These are phyloP conservation scores for Goffeauzyma gilvescens DNA, from an alignment of 768 basidiomycete genomes.

Conservation along the genomic window DNA sequence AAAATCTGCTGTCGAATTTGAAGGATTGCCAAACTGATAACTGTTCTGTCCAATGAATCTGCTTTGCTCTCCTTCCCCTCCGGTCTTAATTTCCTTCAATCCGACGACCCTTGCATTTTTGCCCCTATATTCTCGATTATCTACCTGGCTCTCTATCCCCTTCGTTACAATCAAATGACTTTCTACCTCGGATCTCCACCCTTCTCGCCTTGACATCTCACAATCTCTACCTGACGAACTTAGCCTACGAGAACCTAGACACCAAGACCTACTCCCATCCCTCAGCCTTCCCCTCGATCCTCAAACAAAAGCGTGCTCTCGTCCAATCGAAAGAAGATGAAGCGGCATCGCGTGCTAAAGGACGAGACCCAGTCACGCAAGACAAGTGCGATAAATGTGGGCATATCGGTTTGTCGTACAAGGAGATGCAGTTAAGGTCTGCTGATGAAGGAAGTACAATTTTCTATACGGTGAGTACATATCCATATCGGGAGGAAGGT, in stretches of 20 bases:
- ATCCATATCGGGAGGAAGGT: constrained; percentile 3
- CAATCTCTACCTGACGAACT: background rate
- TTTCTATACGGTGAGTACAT: constrained; percentile 64
- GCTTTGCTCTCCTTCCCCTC: no score
- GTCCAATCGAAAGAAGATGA: constrained; percentile 44
- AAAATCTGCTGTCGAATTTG: no score
- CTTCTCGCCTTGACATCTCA: background rate
- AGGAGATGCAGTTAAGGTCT: constrained; percentile 75
- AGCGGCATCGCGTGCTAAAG: constrained; percentile 31
- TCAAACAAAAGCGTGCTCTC: constrained; percentile 76
- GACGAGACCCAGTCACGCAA: constrained; percentile 37
- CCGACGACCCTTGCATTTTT: no score
- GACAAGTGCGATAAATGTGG: constrained; percentile 81
- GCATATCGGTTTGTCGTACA: constrained; percentile 65
- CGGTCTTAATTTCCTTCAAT: no score
- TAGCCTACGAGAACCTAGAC: constrained; percentile 80
- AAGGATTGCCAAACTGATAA: no score
- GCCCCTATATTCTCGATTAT: no score
- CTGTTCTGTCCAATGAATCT: no score
- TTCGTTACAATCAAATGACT: no score
- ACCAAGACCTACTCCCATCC: constrained; percentile 80
- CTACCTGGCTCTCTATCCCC: no score
- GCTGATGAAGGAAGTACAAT: constrained; percentile 90
- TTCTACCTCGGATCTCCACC: no score
- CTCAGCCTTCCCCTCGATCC: constrained; percentile 77